phyloP scores from a whole-genome alignment of 2,329 filamentous ascomycete species.

The Penicillium olsonii region DNA sequence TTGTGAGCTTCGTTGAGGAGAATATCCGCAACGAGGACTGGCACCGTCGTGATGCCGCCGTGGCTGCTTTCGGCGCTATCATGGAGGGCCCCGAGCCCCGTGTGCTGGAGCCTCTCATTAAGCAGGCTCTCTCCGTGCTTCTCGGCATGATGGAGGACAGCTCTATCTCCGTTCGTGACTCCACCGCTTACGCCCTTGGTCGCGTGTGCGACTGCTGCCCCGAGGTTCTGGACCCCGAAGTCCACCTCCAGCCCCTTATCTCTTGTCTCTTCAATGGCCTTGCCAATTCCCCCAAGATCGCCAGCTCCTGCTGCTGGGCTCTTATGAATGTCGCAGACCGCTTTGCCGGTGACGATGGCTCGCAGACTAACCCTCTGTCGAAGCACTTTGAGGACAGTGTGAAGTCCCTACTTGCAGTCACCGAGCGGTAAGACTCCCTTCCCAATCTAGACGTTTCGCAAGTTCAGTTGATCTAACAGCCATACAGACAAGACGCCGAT shows the following conservation, averaged over 20 bases:
- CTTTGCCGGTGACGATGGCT: constrained; percentile 83
- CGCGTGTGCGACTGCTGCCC: constrained; percentile 94
- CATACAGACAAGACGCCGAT: constrained; percentile 66
- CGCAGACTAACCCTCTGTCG: constrained; percentile 77
- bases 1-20: constrained; percentile 86
- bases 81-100: constrained; percentile 98
- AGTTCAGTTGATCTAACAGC: constrained; percentile 13
- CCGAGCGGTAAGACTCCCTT: constrained; percentile 70
- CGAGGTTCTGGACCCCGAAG: constrained; percentile 81
- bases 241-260: constrained; percentile 83
- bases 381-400: constrained; percentile 93
- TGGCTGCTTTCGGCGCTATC: constrained; percentile 95
- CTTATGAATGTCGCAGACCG: constrained; percentile 97
- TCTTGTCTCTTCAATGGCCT: constrained; percentile 86
- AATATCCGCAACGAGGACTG: constrained; percentile 90
- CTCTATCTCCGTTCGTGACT: constrained; percentile 89
- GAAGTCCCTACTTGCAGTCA: constrained; percentile 79
- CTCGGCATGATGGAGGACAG: constrained; percentile 91
- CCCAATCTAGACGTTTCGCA: too few species aligned
- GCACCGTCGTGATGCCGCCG: constrained; percentile 91
- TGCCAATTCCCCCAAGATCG: constrained; percentile 92
- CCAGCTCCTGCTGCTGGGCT: constrained; percentile 97
- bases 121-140: constrained; percentile 88
- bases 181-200: constrained; percentile 91
- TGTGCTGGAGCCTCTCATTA: constrained; percentile 88